A percentile compares a stretch with the other conserved stretches of the same genome.
Conservation (phyloP, 2,329 filamentous ascomycete genomes). For the Aspergillus sp. region DNA sequence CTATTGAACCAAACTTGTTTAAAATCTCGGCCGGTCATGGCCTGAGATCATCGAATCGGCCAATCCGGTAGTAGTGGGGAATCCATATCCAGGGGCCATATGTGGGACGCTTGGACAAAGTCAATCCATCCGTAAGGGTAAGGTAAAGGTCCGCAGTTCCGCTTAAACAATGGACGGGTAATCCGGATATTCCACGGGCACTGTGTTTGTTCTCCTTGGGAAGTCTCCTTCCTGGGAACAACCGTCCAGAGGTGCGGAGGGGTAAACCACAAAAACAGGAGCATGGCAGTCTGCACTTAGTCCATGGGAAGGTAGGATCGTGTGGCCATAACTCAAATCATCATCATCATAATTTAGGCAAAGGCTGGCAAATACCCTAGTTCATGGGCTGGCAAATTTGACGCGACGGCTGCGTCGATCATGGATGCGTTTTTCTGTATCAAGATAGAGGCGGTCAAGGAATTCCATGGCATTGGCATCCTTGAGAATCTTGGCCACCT, state of each 20-base stretch:
- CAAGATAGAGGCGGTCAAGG: conserved; percentile 77
- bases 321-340: conserved; percentile 14
- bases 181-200: conserved; percentile 16
- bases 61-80: conserved; percentile 6
- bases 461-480: conserved; percentile 82
- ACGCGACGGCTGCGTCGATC: conserved; percentile 54
- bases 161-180: conserved; percentile 1
- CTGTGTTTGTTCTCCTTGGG: background rate
- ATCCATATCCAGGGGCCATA: conserved; percentile 2
- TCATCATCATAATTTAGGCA: conserved; percentile 6
- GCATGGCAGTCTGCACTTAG: background rate
- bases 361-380: conserved; percentile 4
- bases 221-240: conserved; percentile 4
- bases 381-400: conserved; percentile 37
- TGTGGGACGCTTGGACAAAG: conserved; percentile 2
- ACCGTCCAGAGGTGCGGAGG: background rate
- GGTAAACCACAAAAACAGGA: background rate
- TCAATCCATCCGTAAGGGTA: conserved; percentile 5
- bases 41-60: background rate
- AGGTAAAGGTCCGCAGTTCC: background rate
- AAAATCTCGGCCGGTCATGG: background rate
- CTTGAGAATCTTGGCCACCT: conserved; percentile 84
- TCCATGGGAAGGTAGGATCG: background rate
- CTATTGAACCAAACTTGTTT: background rate
- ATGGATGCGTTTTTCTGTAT: conserved; percentile 77